A percentile compares a stretch with the other conserved stretches of the same genome.
phyloP scores from a whole-genome alignment of 805 yeast genomes.

The Grigorovia yakushimaensis region DNA sequence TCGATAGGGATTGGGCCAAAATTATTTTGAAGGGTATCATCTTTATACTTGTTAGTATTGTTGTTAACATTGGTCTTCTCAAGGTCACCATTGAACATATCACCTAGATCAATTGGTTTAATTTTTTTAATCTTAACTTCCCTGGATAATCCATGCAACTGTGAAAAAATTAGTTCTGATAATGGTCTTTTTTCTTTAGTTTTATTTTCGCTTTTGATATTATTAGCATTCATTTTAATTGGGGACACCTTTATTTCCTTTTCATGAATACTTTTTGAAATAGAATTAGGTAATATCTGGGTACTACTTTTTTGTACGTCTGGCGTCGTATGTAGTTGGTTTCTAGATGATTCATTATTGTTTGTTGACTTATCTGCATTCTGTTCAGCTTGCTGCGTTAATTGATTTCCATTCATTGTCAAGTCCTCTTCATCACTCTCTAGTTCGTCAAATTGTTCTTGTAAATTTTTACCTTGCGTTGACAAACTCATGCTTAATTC shows the following conservation, averaged over 20 bases:
- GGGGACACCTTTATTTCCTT: too few relatives aligned
- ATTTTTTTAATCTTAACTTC: conserved; percentile 12
- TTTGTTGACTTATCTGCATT: neutral
- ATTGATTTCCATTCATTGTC: neutral
- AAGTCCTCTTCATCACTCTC: neutral
- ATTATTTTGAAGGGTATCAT: too few relatives aligned
- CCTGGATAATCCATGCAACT: conserved; percentile 5
- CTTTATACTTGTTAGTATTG: neutral
- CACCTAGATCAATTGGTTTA: conserved; percentile 10
- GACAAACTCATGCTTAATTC: conserved; percentile 20
- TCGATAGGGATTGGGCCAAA: neutral
- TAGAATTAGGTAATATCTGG: too few relatives aligned
- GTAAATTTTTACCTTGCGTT: conserved; percentile 10
- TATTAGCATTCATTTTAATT: too few relatives aligned
- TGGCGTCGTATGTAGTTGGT: too few relatives aligned
- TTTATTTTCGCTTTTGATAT: neutral
- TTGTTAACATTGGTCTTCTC: neutral
- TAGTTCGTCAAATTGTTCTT: neutral
- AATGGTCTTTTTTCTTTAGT: conserved; percentile 1
- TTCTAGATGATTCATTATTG: neutral
- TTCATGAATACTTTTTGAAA: too few relatives aligned
- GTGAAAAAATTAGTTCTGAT: conserved; percentile 10
- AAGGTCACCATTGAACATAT: conserved; percentile 2
- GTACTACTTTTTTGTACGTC: too few relatives aligned
- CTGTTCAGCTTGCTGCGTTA: neutral